phyloP scores from a whole-genome alignment of 257 asterid species.

The Nicotiana knightiana region DNA sequence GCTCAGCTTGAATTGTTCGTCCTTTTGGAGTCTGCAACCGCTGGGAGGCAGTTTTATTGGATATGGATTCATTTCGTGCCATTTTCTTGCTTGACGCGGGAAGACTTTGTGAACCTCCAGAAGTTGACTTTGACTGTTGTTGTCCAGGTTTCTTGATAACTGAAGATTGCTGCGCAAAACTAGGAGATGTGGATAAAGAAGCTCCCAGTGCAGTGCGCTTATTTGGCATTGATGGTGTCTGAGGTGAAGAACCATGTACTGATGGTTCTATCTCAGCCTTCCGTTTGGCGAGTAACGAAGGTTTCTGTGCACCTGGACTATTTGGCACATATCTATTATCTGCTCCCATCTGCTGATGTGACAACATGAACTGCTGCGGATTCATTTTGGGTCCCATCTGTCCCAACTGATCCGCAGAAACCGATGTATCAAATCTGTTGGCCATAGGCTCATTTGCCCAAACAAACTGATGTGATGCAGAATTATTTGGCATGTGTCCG shows the following conservation, averaged over 20 bases:
- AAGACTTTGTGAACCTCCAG: conserved; percentile 31
- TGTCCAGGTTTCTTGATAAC: conserved; percentile 32
- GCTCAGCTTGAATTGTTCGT: conserved; percentile 41
- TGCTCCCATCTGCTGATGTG: conserved; percentile 26
- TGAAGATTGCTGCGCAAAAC: conserved; percentile 28
- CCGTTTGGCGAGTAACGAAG: conserved; percentile 52
- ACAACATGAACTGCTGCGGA: conserved; percentile 27
- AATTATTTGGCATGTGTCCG: conserved; percentile 28
- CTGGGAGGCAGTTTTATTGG: conserved; percentile 52
- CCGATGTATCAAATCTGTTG: conserved; percentile 23
- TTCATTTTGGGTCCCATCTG: conserved; percentile 27
- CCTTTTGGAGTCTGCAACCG: conserved; percentile 58
- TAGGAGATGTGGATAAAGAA: conserved; percentile 22
- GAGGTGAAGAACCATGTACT: conserved; percentile 26
- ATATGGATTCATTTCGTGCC: conserved; percentile 49
- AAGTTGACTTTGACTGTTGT: conserved; percentile 31
- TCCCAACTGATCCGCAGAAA: conserved; percentile 19
- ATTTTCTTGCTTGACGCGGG: conserved; percentile 38
- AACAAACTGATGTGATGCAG: conserved; percentile 14
- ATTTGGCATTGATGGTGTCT: conserved; percentile 35
- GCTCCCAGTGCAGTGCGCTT: conserved; percentile 47
- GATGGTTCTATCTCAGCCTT: conserved; percentile 60
- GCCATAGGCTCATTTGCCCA: conserved; percentile 25
- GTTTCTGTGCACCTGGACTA: conserved; percentile 30
- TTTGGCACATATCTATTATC: conserved; percentile 19